A percentile compares a stretch with the other conserved stretches of the same genome.
Conservation (phyloP, 1,284 basidiomycete genomes). For the Sanghuangporus weigelae region DNA sequence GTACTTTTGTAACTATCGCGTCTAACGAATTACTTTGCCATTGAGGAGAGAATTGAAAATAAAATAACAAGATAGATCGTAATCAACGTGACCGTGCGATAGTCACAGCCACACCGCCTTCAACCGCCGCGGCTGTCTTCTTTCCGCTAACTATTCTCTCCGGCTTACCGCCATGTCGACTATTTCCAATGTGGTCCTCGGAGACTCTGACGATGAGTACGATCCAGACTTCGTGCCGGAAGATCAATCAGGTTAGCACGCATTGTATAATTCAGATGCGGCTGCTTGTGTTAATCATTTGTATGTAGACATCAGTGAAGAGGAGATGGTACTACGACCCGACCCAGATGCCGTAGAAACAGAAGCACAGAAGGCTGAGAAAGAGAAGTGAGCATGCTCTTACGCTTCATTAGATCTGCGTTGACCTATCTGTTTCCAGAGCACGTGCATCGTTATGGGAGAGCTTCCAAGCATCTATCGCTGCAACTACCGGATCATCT, state of each 20-base stretch:
- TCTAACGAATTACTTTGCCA: not conserved
- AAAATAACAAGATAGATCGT: not conserved
- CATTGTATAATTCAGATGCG: slow-evolving; percentile 2
- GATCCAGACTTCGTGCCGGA: slow-evolving; percentile 64
- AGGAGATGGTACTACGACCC: slow-evolving; percentile 23
- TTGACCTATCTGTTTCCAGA: slow-evolving; percentile 26
- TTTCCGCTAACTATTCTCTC: not conserved
- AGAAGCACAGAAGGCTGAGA: slow-evolving; percentile 38
- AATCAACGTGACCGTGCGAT: not conserved
- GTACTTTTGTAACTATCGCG: too few relatives aligned
- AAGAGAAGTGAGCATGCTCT: slow-evolving; percentile 1
- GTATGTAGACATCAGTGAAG: slow-evolving; percentile 26
- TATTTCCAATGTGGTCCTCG: slow-evolving; percentile 9
- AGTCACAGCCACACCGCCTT: not conserved
- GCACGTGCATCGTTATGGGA: slow-evolving; percentile 53
- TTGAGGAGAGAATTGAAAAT: not conserved
- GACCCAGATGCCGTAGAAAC: slow-evolving; percentile 30
- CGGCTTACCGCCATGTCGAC: slow-evolving; percentile 5
- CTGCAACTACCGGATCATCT: slow-evolving; percentile 11
- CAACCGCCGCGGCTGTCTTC: not conserved
- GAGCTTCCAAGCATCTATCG: slow-evolving; percentile 51
- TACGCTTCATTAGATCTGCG: not conserved
- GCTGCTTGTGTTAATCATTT: not conserved
- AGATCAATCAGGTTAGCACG: slow-evolving; percentile 32
- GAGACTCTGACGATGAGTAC: slow-evolving; percentile 45